Evolutionary conservation across 1,284 basidiomycete genomes (phyloP).

Genomic region (Leccinum variabile): DNA sequence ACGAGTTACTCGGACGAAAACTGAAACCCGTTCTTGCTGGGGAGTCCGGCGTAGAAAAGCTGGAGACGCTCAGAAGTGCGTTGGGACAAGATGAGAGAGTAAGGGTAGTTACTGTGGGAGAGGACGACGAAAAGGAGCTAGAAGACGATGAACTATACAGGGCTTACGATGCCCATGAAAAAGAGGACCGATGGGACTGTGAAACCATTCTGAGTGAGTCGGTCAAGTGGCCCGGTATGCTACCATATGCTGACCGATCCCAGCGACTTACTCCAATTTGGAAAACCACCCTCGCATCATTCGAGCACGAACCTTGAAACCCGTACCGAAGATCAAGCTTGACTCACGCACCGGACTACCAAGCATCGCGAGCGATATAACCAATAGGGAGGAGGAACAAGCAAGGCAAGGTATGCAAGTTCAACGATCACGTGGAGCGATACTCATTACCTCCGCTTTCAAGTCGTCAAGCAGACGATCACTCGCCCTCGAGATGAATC

Average conservation of each 20-base stretch:
- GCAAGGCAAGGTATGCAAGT: slow-evolving; percentile 28
- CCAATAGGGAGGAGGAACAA: slow-evolving; percentile 29
- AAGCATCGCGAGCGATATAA: slow-evolving; percentile 39
- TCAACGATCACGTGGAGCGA: not conserved
- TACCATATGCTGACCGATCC: slow-evolving; percentile 14
- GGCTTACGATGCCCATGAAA: slow-evolving; percentile 49
- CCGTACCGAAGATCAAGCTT: slow-evolving; percentile 64
- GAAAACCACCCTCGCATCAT: slow-evolving; percentile 93
- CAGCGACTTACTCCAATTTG: slow-evolving; percentile 92
- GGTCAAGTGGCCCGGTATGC: not conserved
- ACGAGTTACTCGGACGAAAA: slow-evolving; percentile 90
- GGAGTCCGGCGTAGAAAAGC: slow-evolving; percentile 72
- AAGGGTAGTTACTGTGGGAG: slow-evolving; percentile 25
- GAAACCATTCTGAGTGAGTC: slow-evolving; percentile 88
- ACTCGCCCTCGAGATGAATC: slow-evolving; percentile 79
- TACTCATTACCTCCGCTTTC: slow-evolving; percentile 7
- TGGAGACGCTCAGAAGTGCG: slow-evolving; percentile 77
- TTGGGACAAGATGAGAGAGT: slow-evolving; percentile 69
- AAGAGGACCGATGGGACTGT: slow-evolving; percentile 89
- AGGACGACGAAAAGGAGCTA: slow-evolving; percentile 42
- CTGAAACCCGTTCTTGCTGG: slow-evolving; percentile 75
- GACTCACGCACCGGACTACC: slow-evolving; percentile 80
- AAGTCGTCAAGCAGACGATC: slow-evolving; percentile 50
- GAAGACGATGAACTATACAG: slow-evolving; percentile 54
- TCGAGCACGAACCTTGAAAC: slow-evolving; percentile 56